Evolutionary conservation across 345 rosid species (phyloP).

Genomic region (Lepidium aucheri): DNA sequence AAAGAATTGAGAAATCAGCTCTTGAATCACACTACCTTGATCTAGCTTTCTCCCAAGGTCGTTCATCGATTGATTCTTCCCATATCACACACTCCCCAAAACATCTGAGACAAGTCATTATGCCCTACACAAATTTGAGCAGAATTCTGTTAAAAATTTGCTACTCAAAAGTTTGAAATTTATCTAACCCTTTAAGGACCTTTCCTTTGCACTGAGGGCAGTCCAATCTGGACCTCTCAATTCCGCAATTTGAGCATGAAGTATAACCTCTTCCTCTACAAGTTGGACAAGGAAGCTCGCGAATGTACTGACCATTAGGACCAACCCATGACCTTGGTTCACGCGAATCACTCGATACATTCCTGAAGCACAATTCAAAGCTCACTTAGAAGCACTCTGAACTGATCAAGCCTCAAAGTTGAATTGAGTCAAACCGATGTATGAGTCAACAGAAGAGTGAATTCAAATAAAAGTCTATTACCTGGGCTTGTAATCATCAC

Average conservation of each 20-base stretch:
- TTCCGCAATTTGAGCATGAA: slow-evolving; percentile 77
- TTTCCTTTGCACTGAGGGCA: slow-evolving; percentile 77
- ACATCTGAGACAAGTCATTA: slow-evolving; percentile 68
- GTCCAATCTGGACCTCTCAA: slow-evolving; percentile 60
- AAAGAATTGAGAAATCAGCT: neutral
- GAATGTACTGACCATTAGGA: slow-evolving; percentile 83
- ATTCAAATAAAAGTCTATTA: neutral
- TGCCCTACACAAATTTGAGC: slow-evolving; percentile 42
- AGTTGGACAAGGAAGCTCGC: slow-evolving; percentile 91
- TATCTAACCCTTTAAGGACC: slow-evolving; percentile 29
- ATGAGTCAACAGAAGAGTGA: neutral
- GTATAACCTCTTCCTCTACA: slow-evolving; percentile 95
- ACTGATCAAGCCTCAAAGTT: neutral
- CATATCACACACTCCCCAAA: slow-evolving; percentile 88
- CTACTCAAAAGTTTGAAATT: neutral
- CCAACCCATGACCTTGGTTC: slow-evolving; percentile 93
- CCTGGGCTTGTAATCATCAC: slow-evolving; percentile 57
- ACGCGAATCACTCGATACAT: slow-evolving; percentile 28
- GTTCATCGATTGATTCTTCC: slow-evolving; percentile 93
- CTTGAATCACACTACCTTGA: slow-evolving; percentile 45
- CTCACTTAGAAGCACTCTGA: neutral
- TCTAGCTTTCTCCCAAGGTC: slow-evolving; percentile 92
- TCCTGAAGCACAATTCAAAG: slow-evolving; percentile 34
- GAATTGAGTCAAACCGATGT: neutral
- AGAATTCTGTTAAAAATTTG: neutral